These are phyloP conservation scores for Stenocarpella maydis DNA, from an alignment of 2,329 filamentous ascomycete species.

Conservation along the genomic window DNA sequence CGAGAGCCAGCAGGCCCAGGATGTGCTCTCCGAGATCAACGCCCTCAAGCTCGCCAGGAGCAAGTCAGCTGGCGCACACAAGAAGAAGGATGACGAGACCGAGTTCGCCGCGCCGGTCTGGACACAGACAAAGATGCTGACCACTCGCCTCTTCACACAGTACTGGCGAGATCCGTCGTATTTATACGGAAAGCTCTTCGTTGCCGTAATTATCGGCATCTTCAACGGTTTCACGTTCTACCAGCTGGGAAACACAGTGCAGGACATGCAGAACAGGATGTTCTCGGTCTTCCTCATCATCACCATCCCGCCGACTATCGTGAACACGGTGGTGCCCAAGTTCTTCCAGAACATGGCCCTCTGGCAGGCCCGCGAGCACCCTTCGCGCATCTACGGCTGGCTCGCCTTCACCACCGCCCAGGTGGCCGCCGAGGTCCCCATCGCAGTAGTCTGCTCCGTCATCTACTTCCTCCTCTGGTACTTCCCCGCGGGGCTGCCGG, in stretches of 20 bases:
- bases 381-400: conserved; percentile 84
- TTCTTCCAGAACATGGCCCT: conserved; percentile 72
- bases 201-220: conserved; percentile 45
- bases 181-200: conserved; percentile 60
- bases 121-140: conserved; percentile 62
- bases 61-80: conserved; percentile 56
- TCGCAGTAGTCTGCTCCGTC: conserved; percentile 69
- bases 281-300: conserved; percentile 82
- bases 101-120: conserved; percentile 70
- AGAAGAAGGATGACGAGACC: conserved; percentile 21
- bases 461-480: conserved; percentile 76
- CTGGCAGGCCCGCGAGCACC: conserved; percentile 76
- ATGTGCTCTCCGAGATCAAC: conserved; percentile 45
- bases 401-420: conserved; percentile 71
- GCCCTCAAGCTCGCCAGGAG: conserved; percentile 54
- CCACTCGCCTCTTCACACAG: conserved; percentile 65
- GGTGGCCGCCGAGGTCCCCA: conserved; percentile 75
- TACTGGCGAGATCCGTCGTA: conserved; percentile 75
- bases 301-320: conserved; percentile 76
- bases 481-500: conserved; percentile 75
- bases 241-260: conserved; percentile 62
- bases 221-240: conserved; percentile 79
- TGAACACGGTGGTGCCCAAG: conserved; percentile 79
- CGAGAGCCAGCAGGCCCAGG: conserved; percentile 44
- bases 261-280: conserved; percentile 74